phyloP scores from a whole-genome alignment of 139 green algal genomes.

The Spirogloea muscicola region DNA sequence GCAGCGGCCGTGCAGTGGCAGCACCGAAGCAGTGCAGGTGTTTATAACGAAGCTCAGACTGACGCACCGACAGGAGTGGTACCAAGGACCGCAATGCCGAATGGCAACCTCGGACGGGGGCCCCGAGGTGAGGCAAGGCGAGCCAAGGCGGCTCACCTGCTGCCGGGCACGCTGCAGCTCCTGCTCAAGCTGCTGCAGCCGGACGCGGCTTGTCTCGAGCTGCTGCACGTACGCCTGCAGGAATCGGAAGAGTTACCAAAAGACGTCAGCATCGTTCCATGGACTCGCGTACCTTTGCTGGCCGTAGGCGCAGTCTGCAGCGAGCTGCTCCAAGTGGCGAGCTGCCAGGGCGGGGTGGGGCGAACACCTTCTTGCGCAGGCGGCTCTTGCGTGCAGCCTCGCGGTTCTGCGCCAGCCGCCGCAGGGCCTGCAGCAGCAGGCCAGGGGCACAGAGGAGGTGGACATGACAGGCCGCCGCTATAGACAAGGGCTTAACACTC shows the following conservation, averaged over 20 bases:
- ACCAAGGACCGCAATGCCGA: no score
- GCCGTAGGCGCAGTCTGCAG: background rate
- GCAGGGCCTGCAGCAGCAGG: slow-evolving; percentile 16
- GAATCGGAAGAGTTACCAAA: background rate
- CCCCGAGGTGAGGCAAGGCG: no score
- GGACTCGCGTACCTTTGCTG: background rate
- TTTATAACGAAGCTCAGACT: no score
- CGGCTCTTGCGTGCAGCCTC: slow-evolving; percentile 41
- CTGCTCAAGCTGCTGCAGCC: slow-evolving; percentile 41
- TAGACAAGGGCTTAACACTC: background rate
- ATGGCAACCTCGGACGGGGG: no score
- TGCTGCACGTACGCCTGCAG: slow-evolving; percentile 42
- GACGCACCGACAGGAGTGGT: no score
- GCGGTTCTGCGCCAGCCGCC: slow-evolving; percentile 42
- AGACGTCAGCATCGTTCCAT: slow-evolving; percentile 6
- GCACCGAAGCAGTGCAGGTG: no score
- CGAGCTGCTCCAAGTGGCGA: background rate
- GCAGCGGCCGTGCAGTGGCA: no score
- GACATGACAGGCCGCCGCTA: background rate
- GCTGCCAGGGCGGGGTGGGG: background rate
- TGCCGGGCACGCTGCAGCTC: slow-evolving; percentile 19
- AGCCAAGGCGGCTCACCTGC: no score
- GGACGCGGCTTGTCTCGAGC: slow-evolving; percentile 29
- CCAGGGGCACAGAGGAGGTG: background rate
- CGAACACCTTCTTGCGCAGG: slow-evolving; percentile 33